Percentiles rank a stretch among this genome's conserved stretches.
Conservation (phyloP, 768 basidiomycete genomes). For the Tricholoma terreum region DNA sequence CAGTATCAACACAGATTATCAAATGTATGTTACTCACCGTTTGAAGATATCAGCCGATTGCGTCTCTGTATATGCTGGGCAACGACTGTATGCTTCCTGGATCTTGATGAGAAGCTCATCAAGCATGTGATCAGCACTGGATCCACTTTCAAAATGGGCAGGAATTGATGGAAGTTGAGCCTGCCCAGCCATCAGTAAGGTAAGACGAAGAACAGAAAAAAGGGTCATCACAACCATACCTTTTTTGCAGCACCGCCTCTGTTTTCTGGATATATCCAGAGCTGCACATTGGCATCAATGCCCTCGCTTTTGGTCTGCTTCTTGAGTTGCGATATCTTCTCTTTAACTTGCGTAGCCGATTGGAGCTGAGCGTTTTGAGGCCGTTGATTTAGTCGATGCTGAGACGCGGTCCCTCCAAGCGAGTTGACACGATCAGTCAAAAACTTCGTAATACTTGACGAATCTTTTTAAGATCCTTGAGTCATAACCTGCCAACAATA, state of each 20-base stretch:
- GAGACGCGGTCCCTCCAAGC: background rate
- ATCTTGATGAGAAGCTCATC: background rate
- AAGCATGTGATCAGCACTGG: background rate
- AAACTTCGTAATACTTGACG: background rate
- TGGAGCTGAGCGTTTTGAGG: background rate
- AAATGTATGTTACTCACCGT: background rate
- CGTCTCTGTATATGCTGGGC: background rate
- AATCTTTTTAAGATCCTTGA: background rate
- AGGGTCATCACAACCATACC: background rate
- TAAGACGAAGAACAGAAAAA: too few species aligned
- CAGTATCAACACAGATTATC: too few species aligned
- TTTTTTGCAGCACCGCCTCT: background rate
- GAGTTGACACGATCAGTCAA: background rate
- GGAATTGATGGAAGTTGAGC: background rate
- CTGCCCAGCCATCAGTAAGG: too few species aligned
- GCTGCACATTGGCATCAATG: background rate
- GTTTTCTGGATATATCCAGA: background rate
- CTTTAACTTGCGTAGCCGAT: background rate
- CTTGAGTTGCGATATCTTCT: background rate
- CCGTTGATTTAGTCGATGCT: background rate
- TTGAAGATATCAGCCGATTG: background rate
- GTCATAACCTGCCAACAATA: background rate
- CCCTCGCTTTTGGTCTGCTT: background rate
- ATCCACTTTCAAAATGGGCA: background rate
- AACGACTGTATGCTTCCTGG: background rate